Conservation (phyloP, 768 basidiomycete genomes). For the Auriculariales sp. region DNA sequence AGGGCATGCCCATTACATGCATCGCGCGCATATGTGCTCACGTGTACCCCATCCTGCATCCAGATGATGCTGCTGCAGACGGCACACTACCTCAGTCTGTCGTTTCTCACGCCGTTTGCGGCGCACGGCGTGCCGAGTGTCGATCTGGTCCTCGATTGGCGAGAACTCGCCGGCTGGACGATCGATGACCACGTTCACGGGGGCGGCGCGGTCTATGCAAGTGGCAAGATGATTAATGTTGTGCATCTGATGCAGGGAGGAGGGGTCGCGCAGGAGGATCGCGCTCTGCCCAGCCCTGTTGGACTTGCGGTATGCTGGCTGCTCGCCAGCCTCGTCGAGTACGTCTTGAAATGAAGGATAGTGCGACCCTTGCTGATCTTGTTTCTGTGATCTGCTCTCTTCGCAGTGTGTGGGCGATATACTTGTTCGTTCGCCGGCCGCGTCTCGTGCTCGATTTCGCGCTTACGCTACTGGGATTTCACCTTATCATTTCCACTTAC, state of each 20-base stretch:
- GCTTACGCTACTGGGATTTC: conserved; percentile 79
- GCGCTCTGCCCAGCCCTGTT: conserved; percentile 46
- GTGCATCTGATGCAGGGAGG: conserved; percentile 24
- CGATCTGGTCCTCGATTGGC: conserved; percentile 97
- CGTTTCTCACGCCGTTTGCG: conserved; percentile 71
- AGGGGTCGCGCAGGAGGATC: conserved; percentile 23
- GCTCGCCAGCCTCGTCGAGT: conserved; percentile 73
- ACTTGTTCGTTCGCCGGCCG: conserved; percentile 76
- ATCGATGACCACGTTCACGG: conserved; percentile 56
- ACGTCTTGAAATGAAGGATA: conserved; percentile 21
- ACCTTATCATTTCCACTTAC: conserved; percentile 88
- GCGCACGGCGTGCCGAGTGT: conserved; percentile 13
- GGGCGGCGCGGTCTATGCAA: conserved; percentile 64
- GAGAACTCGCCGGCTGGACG: conserved; percentile 78
- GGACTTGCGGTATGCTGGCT: conserved; percentile 85
- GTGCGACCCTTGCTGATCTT: not conserved
- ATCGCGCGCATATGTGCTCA: not conserved
- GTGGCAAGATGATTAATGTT: conserved; percentile 54
- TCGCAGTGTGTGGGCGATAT: conserved; percentile 65
- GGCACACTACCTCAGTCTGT: conserved; percentile 83
- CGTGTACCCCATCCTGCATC: not conserved
- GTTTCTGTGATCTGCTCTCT: conserved; percentile 13
- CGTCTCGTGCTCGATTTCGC: conserved; percentile 92
- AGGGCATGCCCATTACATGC: not conserved
- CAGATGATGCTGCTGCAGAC: conserved; percentile 91